A percentile compares a stretch with the other conserved stretches of the same genome.
Evolutionary conservation across 2,329 filamentous ascomycete genomes (phyloP).

Genomic region (Bipolaris victoriae): DNA sequence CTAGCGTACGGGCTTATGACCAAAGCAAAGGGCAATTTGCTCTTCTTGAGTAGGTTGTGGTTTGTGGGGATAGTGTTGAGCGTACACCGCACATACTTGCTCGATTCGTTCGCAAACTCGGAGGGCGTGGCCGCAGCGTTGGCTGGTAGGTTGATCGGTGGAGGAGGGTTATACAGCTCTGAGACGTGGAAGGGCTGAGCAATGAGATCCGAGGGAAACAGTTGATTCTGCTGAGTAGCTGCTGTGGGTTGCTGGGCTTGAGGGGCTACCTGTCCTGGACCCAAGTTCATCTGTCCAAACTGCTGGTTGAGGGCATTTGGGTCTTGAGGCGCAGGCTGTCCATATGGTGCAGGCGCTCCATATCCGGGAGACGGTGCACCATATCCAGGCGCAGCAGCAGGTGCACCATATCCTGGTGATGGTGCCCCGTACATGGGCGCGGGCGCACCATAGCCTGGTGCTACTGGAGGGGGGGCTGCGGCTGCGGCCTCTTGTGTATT

Average conservation of each 20-base stretch:
- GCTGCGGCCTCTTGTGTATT: conserved; percentile 68
- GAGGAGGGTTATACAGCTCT: conserved; percentile 89
- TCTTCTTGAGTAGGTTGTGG: conserved; percentile 93
- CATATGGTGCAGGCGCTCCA: conserved; percentile 29
- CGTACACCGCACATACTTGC: conserved; percentile 94
- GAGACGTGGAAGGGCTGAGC: conserved; percentile 93
- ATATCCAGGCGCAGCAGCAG: conserved; percentile 48
- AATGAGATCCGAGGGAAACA: conserved; percentile 89
- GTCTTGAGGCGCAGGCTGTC: conserved; percentile 59
- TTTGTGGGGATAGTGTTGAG: conserved; percentile 93
- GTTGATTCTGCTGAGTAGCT: conserved; percentile 68
- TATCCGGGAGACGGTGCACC: conserved; percentile 42
- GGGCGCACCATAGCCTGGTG: conserved; percentile 30
- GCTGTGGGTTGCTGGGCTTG: conserved; percentile 41
- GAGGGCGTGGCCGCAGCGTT: conserved; percentile 96
- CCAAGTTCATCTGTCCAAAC: conserved; percentile 79
- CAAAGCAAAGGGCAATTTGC: conserved; percentile 87
- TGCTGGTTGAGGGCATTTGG: conserved; percentile 73
- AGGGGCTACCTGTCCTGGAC: conserved; percentile 47
- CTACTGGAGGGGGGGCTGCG: conserved; percentile 51
- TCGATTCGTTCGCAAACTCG: conserved; percentile 85
- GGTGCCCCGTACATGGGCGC: conserved; percentile 49
- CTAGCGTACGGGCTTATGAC: conserved; percentile 95
- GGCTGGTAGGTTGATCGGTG: conserved; percentile 85
- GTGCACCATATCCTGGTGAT: conserved; percentile 44